These are phyloP conservation scores for Coffea humblotiana DNA, from an alignment of 305 asterid genomes.

Conservation along the genomic window DNA sequence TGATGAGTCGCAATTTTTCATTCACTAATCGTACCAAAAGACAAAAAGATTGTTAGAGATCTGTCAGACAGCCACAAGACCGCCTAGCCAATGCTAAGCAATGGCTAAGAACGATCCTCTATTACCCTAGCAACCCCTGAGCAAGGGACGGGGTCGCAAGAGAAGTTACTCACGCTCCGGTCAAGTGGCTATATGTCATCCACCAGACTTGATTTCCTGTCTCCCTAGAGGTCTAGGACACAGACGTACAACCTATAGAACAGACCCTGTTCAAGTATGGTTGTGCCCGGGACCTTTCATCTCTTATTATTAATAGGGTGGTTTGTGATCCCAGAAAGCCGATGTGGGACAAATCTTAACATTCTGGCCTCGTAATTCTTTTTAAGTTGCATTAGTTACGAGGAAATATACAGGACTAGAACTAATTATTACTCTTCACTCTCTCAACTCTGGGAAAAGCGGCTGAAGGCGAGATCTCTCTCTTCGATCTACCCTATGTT, in stretches of 20 bases:
- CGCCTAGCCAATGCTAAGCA: conserved; percentile 3
- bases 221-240: conserved; percentile 29
- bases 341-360: too few relatives aligned
- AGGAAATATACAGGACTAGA: too few relatives aligned
- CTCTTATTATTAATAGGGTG: too few relatives aligned
- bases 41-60: not conserved
- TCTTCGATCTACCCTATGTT: conserved; percentile 1
- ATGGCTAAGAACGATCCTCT: conserved; percentile 31
- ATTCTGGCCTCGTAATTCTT: too few relatives aligned
- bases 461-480: not conserved
- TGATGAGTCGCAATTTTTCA: too few relatives aligned
- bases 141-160: not conserved
- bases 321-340: too few relatives aligned
- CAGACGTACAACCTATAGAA: conserved; percentile 19
- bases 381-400: too few relatives aligned
- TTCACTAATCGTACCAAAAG: too few relatives aligned
- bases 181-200: conserved; percentile 18
- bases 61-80: conserved; percentile 32
- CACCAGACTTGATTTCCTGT: conserved; percentile 33
- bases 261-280: conserved; percentile 34
- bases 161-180: conserved; percentile 30
- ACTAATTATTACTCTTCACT: too few relatives aligned
- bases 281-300: not conserved
- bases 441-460: too few relatives aligned
- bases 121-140: not conserved